Percentiles rank a stretch among this genome's conserved stretches.
Evolutionary conservation across 1,284 basidiomycete genomes (phyloP).

Genomic region (Baeospora myosura): DNA sequence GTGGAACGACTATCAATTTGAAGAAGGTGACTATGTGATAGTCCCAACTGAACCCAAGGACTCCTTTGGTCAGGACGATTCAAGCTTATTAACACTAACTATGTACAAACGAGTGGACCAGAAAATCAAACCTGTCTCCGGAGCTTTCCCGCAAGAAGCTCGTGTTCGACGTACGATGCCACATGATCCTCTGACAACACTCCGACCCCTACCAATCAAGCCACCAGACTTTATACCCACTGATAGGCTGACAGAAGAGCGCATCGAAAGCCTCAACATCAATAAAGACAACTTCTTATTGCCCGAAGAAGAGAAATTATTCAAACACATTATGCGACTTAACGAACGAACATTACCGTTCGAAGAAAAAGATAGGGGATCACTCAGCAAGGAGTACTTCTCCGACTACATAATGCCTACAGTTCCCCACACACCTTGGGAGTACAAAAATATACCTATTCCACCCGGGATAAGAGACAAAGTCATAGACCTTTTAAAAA

Average conservation of each 20-base stretch:
- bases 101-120: conserved; percentile 11
- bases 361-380: conserved; percentile 9
- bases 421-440: conserved; percentile 12
- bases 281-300: conserved; percentile 20
- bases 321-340: conserved; percentile 4
- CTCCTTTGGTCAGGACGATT: no score
- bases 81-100: no score
- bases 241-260: conserved; percentile 7
- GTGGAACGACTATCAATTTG: no score
- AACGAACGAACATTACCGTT: conserved; percentile 9
- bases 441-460: conserved; percentile 11
- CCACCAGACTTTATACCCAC: conserved; percentile 2
- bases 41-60: no score
- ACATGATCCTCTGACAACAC: neutral
- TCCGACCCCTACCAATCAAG: neutral
- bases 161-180: neutral
- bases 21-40: no score
- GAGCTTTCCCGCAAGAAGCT: conserved; percentile 1
- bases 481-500: conserved; percentile 15
- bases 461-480: conserved; percentile 9
- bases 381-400: conserved; percentile 9
- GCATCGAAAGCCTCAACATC: conserved; percentile 15
- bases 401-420: conserved; percentile 11
- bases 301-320: conserved; percentile 25
- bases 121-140: conserved; percentile 10